Conservation (phyloP, 75 land plant species). For the Adiantum capillusveneris region DNA sequence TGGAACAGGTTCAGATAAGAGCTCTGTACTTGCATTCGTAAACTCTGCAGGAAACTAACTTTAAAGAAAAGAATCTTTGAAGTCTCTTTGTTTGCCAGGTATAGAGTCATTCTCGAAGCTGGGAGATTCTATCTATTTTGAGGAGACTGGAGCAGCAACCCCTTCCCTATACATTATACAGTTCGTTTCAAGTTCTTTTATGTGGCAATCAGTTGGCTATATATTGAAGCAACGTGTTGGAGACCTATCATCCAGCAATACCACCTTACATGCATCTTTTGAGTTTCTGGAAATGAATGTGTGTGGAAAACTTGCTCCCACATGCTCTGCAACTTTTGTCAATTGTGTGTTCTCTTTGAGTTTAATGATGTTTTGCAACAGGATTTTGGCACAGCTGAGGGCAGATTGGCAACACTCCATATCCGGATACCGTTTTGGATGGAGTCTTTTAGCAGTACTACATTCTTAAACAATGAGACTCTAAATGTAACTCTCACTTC, state of each 20-base stretch:
- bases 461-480: constrained; percentile 37
- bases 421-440: constrained; percentile 79
- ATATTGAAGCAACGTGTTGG: constrained; percentile 40
- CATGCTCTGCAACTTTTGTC: too few relatives aligned
- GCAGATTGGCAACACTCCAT: constrained; percentile 33
- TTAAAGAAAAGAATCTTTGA: too few relatives aligned
- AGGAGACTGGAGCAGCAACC: constrained; percentile 30
- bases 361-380: too few relatives aligned
- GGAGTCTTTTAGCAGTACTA: constrained; percentile 22
- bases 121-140: constrained; percentile 95
- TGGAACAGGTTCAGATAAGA: constrained; percentile 59
- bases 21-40: not conserved
- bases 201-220: constrained; percentile 60
- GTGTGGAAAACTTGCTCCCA: too few relatives aligned
- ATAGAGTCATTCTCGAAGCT: constrained; percentile 96
- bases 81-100: too few relatives aligned
- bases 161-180: constrained; percentile 65
- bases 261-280: constrained; percentile 38
- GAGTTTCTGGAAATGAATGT: too few relatives aligned
- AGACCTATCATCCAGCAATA: constrained; percentile 47
- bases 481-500: constrained; percentile 36
- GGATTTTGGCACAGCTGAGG: constrained; percentile 13
- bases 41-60: not conserved
- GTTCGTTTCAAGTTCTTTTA: constrained; percentile 57
- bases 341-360: too few relatives aligned